Conservation (phyloP, 73 alveolate species). For the Symbiodinium natans region DNA sequence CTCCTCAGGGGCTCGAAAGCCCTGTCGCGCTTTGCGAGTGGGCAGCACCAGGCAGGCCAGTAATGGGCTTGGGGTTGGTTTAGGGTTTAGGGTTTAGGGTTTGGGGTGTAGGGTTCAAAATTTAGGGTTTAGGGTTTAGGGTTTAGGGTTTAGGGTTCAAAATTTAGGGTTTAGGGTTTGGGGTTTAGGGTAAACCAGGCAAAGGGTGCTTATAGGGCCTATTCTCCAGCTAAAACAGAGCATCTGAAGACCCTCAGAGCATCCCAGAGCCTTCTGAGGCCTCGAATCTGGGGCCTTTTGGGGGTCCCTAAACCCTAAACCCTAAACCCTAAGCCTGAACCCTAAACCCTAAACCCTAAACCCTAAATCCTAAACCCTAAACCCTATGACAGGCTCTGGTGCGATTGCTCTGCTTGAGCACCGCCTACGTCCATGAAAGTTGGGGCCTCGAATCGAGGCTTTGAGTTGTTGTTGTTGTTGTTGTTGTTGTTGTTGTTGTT, state of each 20-base stretch:
- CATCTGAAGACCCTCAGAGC: too few relatives aligned
- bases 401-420: constrained; percentile 71
- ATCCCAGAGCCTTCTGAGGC: too few relatives aligned
- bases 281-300: too few relatives aligned
- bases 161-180: neutral
- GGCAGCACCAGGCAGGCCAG: constrained; percentile 58
- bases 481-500: neutral
- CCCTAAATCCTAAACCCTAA: neutral
- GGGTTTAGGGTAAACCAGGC: neutral
- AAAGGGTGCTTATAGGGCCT: neutral
- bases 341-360: neutral
- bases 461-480: too few relatives aligned
- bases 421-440: constrained; percentile 73
- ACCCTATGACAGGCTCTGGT: constrained; percentile 31
- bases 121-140: neutral
- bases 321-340: neutral
- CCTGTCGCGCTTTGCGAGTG: constrained; percentile 48
- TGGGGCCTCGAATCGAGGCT: too few relatives aligned
- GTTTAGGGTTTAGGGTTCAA: neutral
- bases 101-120: neutral
- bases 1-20: constrained; percentile 74
- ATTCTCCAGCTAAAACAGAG: too few relatives aligned
- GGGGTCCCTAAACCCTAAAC: too few relatives aligned
- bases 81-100: neutral
- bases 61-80: neutral